phyloP scores from a whole-genome alignment of 345 rosid species.

The Rhodomyrtus tomentosa region DNA sequence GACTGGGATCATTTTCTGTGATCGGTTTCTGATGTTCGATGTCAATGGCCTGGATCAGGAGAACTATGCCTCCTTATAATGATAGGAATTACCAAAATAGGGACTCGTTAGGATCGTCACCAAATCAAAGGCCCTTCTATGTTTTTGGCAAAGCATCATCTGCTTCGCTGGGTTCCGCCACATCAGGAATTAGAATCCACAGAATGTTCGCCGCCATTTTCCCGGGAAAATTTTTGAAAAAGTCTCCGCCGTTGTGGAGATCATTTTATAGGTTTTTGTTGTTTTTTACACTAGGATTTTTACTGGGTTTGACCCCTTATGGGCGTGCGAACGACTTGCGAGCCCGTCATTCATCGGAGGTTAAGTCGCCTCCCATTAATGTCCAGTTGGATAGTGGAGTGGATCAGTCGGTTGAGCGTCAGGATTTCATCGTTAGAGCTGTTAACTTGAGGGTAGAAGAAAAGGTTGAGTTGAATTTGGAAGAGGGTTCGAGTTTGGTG shows the following conservation, averaged over 20 bases:
- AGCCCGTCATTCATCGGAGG: conserved; percentile 43
- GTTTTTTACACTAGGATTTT: conserved; percentile 55
- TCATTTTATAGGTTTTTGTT: conserved; percentile 46
- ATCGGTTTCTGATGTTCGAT: background rate
- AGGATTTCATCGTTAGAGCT: conserved; percentile 14
- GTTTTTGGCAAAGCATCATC: conserved; percentile 25
- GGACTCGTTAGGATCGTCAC: conserved; percentile 14
- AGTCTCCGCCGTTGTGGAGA: conserved; percentile 32
- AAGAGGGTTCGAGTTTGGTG: conserved; percentile 11
- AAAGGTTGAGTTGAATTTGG: background rate
- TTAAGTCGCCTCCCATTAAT: conserved; percentile 39
- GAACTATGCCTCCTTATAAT: conserved; percentile 68
- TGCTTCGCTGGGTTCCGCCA: conserved; percentile 6
- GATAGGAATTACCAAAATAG: conserved; percentile 48
- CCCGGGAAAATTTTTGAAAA: conserved; percentile 22
- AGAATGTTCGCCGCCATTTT: conserved; percentile 10
- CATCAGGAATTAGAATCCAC: conserved; percentile 8
- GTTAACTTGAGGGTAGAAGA: conserved; percentile 18
- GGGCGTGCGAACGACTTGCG: conserved; percentile 40
- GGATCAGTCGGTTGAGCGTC: background rate
- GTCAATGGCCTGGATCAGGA: conserved; percentile 70
- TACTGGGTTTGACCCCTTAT: conserved; percentile 50
- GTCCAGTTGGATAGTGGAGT: conserved; percentile 17
- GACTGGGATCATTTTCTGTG: background rate
- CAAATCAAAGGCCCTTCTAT: conserved; percentile 12